phyloP scores from a whole-genome alignment of 768 basidiomycete genomes.

The Dioszegia crocea region DNA sequence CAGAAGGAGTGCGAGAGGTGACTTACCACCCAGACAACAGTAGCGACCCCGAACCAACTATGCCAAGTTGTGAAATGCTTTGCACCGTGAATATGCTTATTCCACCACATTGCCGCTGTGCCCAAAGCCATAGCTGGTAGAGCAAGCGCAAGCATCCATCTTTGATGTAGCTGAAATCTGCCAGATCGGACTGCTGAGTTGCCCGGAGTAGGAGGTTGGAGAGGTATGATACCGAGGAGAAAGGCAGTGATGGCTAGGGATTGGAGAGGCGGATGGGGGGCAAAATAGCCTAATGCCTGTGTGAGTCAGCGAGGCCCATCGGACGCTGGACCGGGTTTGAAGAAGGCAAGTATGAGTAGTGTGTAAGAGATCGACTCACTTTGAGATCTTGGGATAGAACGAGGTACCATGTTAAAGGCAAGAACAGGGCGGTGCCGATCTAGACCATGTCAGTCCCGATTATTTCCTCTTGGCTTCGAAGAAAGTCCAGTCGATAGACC shows the following conservation, averaged over 20 bases:
- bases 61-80: conserved; percentile 73
- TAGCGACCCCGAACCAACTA: conserved; percentile 66
- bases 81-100: conserved; percentile 57
- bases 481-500: no score
- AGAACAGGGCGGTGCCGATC: conserved; percentile 30
- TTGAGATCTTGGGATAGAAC: conserved; percentile 32
- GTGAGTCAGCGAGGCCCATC: not conserved
- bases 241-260: conserved; percentile 58
- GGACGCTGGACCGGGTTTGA: no score
- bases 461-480: no score
- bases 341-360: no score
- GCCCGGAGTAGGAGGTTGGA: conserved; percentile 66
- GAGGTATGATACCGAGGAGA: conserved; percentile 56
- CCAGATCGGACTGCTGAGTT: conserved; percentile 62
- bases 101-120: conserved; percentile 60
- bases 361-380: conserved; percentile 6
- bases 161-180: conserved; percentile 64
- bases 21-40: conserved; percentile 59
- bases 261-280: conserved; percentile 64
- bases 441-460: conserved; percentile 2
- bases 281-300: conserved; percentile 58
- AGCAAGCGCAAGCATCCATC: conserved; percentile 58
- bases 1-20: not conserved
- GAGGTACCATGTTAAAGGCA: conserved; percentile 36
- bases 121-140: conserved; percentile 62